A percentile compares a stretch with the other conserved stretches of the same genome.
These are phyloP conservation scores for Carallia brachiata DNA, from an alignment of 345 rosid genomes.

Conservation along the genomic window DNA sequence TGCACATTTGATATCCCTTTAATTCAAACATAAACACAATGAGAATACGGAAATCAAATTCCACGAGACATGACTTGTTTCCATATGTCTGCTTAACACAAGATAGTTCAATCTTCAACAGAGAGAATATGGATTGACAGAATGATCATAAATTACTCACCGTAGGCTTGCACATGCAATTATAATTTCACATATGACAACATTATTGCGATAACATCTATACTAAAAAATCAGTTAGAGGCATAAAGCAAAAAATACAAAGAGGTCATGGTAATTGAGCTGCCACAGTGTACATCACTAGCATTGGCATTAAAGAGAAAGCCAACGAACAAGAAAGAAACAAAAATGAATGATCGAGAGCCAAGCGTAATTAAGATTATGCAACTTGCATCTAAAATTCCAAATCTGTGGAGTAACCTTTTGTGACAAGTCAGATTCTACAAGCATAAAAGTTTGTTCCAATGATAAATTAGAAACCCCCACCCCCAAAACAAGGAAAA, in stretches of 20 bases:
- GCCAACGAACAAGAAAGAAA: no score
- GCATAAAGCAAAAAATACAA: background rate
- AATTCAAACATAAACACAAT: slow-evolving; percentile 17
- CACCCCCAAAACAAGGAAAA: no score
- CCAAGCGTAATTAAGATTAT: no score
- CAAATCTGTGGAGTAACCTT: background rate
- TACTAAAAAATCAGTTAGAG: background rate
- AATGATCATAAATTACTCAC: background rate
- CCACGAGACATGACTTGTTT: background rate
- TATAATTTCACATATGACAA: background rate
- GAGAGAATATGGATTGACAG: background rate
- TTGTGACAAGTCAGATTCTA: background rate
- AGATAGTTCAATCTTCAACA: no score
- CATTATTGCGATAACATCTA: background rate
- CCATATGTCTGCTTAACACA: background rate
- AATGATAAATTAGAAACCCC: no score
- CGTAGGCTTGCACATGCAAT: no score
- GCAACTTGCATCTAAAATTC: background rate
- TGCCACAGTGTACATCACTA: no score
- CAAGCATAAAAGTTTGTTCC: no score
- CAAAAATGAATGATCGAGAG: background rate
- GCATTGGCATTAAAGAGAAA: no score
- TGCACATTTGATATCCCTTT: slow-evolving; percentile 86
- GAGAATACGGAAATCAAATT: slow-evolving; percentile 6
- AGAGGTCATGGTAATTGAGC: background rate